Evolutionary conservation across 1,139 yeast genomes (phyloP).

Genomic region (Pichia cactophila): DNA sequence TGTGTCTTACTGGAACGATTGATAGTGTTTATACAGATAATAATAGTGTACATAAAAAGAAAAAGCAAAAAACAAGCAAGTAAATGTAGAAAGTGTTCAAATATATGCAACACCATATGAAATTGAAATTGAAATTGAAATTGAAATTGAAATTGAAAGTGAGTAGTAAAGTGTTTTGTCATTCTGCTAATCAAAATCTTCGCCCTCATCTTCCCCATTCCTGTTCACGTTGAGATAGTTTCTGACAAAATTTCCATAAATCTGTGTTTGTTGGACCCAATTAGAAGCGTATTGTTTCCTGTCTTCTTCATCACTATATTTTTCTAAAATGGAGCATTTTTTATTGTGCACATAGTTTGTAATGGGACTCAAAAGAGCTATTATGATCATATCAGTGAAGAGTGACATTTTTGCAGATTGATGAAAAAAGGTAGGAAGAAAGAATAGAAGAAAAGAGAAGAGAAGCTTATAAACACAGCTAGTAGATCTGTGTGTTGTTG

Average conservation of each 20-base stretch:
- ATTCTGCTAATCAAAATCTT: not conserved
- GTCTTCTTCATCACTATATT: slow-evolving; percentile 12
- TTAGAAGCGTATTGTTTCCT: slow-evolving; percentile 12
- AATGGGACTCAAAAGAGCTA: slow-evolving; percentile 13
- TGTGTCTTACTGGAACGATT: too few relatives aligned
- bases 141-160: too few relatives aligned
- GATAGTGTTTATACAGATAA: too few relatives aligned
- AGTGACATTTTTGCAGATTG: slow-evolving; percentile 9
- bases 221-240: slow-evolving; percentile 10
- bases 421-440: not conserved
- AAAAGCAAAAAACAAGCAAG: too few relatives aligned
- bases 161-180: too few relatives aligned
- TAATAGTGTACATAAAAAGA: too few relatives aligned
- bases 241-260: slow-evolving; percentile 14
- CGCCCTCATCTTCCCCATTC: slow-evolving; percentile 5
- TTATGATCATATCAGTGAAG: slow-evolving; percentile 15
- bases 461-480: not conserved
- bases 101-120: too few relatives aligned
- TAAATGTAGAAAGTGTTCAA: too few relatives aligned
- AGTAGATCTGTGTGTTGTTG: too few relatives aligned
- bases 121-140: too few relatives aligned
- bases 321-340: slow-evolving; percentile 13
- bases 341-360: slow-evolving; percentile 15
- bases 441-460: not conserved
- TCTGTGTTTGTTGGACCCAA: slow-evolving; percentile 14